These are phyloP conservation scores for Entophlyctis helioformis DNA, from an alignment of 192 early-diverging fungal species.

Conservation along the genomic window DNA sequence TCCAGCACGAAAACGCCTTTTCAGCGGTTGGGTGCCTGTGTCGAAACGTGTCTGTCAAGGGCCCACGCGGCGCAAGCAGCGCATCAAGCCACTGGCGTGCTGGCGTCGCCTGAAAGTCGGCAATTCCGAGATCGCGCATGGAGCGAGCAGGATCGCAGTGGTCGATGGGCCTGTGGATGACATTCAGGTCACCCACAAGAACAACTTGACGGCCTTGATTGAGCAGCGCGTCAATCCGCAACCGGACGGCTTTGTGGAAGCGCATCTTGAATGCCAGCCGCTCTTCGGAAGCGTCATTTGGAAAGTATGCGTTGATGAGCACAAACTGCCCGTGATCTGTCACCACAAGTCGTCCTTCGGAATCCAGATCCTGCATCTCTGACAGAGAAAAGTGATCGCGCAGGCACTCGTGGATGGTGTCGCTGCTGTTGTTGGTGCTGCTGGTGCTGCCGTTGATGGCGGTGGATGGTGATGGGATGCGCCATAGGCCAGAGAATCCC, in stretches of 20 bases:
- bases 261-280: too few species aligned
- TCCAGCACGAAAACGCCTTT: conserved; percentile 57
- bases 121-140: conserved; percentile 39
- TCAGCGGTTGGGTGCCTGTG: conserved; percentile 39
- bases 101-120: conserved; percentile 41
- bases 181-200: conserved; percentile 32
- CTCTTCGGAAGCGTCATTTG: too few species aligned
- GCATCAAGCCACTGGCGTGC: conserved; percentile 52
- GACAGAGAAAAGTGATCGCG: too few species aligned
- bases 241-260: conserved; percentile 16
- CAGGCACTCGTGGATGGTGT: too few species aligned
- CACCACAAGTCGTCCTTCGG: too few species aligned
- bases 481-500: too few species aligned
- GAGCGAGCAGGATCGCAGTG: conserved; percentile 57
- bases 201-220: conserved; percentile 9
- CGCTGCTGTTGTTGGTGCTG: too few species aligned
- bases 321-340: too few species aligned
- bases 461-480: too few species aligned
- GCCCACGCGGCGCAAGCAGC: conserved; percentile 43
- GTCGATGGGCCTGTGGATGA: conserved; percentile 50
- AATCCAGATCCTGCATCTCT: too few species aligned
- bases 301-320: too few species aligned
- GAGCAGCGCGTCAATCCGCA: conserved; percentile 1
- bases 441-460: too few species aligned
- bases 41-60: conserved; percentile 55